Evolutionary conservation across 768 basidiomycete species (phyloP), one percentile per base, ranked within the genome.

Genomic region (Cantharellus anzutake): DNA sequence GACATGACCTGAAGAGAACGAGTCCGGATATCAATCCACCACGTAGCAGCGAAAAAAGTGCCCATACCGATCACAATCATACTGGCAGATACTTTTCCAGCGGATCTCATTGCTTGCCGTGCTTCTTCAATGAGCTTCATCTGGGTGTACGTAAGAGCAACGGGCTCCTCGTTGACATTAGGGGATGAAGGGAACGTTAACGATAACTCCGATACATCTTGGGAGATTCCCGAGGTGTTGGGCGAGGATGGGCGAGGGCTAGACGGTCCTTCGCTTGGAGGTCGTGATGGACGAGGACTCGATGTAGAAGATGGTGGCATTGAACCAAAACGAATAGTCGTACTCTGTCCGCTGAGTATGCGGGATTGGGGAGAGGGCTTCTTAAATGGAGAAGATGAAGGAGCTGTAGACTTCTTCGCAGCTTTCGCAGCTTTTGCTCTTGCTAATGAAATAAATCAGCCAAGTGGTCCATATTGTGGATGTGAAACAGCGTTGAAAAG

Each of bases 111-210:
- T 2, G 71, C 72, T 58, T 72, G 74, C 62, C 70, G 78, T 0
- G 83, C 90, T 70, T 94, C 87, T 64, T 87, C 84, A 3, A 98
- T 67, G 51, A 98, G 70, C 68, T 86, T 93, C 68, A 87, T 91
- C 61, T 78, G 75, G 11, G 86, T 82, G 64, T 87, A 74, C 29
- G 73, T 77, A 60, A 86, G 71, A 11, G 7, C 44, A 29, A 48
- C 35, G 7, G 52, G 52, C 52, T 55, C 52, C 11, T 55, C 52
- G 44, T 11, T 29, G 14, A 11, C 52, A 37, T 11, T 11, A 11
- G 52, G 11, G 7, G 52, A 37, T 0, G 52, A 1, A 7, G 38
- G 52, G 14, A 14, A 11, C 35, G 7, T 11, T 7, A 37, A 55
- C 35, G 35, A 11, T 11, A 37, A 11, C 35, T 14, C 38, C 11